phyloP scores from a whole-genome alignment of 495 filamentous ascomycete species.

The Margaritispora aquatica region DNA sequence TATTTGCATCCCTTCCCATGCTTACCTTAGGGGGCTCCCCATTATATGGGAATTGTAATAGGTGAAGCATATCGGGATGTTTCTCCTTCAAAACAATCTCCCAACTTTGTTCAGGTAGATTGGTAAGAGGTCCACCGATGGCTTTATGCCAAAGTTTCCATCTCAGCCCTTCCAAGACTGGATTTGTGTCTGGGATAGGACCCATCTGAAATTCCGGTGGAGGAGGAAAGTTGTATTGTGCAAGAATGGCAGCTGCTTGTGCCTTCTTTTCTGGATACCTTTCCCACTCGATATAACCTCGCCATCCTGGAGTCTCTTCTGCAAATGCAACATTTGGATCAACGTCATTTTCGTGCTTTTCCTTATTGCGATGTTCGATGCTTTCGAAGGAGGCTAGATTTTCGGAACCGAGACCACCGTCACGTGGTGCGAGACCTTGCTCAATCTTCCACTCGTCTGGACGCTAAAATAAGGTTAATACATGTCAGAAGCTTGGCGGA shows the following conservation, averaged over 20 bases:
- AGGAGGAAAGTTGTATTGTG: constrained; percentile 48
- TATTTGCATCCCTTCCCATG: background rate
- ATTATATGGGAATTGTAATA: constrained; percentile 67
- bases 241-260: constrained; percentile 47
- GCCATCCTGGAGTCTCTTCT: constrained; percentile 13
- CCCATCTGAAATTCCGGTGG: constrained; percentile 55
- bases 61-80: constrained; percentile 57
- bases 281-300: constrained; percentile 59
- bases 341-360: background rate
- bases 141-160: constrained; percentile 64
- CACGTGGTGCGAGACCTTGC: constrained; percentile 34
- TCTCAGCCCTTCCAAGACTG: constrained; percentile 53
- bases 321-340: constrained; percentile 9
- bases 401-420: background rate
- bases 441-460: constrained; percentile 49
- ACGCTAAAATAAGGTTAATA: constrained; percentile 14
- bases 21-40: constrained; percentile 51
- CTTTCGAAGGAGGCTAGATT: background rate
- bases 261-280: constrained; percentile 59
- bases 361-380: background rate
- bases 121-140: constrained; percentile 41
- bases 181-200: constrained; percentile 56
- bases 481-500: background rate
- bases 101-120: constrained; percentile 52
- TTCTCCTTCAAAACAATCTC: constrained; percentile 53